Base-by-base conservation (phyloP, 768 basidiomycete species). In the Pleurotus platypus region DNA sequence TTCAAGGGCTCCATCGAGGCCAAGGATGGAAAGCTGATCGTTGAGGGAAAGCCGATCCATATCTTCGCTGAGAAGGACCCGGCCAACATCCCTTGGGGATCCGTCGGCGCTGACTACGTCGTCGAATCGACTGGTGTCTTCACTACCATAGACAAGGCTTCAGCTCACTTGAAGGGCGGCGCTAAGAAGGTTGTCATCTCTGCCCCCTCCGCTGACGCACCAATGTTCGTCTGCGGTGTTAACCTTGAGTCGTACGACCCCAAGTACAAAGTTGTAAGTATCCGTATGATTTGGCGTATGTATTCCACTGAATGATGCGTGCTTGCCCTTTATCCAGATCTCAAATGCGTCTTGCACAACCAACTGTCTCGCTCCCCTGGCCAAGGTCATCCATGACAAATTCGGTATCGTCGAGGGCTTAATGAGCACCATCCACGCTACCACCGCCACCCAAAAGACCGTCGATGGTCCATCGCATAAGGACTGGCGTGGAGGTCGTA, bases 151-250 rank as follows among this genome's bases (percentile, higher is more conserved):
- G 94, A 97, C 15, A 95, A 94, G 89, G 96, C 96, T 56, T 80
- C 81, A 49, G 87, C 85, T 64, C 96, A 99, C 79, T 79, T 99
- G 77, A 94, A 95, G 78, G 96, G 96, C 66, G 96, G 96, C 72
- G 96, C 96, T 70, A 98, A 98, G 87, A 99, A 98, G 82, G 96
- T 99, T 71, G 81, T 99, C 78, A 98, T 99, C 84, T 96, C 95
- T 63, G 96, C 96, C 49, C 96, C 96, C 64, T 98, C 96, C 16
- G 83, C 92, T 27, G 92, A 95, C 70, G 93, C 94, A 4, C 93
- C 93, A 64, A 95, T 95, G 93, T 94, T 85, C 74, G 93, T 95
- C 51, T 83, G 81, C 64, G 94, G 92, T 80, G 96, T 98, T 74
- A 98, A 99, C 81, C 85, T 97, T 62, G 94, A 97, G 60, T 63